These are phyloP conservation scores for Corylus avellana DNA, from an alignment of 306 rosid genomes.

Conservation along the genomic window DNA sequence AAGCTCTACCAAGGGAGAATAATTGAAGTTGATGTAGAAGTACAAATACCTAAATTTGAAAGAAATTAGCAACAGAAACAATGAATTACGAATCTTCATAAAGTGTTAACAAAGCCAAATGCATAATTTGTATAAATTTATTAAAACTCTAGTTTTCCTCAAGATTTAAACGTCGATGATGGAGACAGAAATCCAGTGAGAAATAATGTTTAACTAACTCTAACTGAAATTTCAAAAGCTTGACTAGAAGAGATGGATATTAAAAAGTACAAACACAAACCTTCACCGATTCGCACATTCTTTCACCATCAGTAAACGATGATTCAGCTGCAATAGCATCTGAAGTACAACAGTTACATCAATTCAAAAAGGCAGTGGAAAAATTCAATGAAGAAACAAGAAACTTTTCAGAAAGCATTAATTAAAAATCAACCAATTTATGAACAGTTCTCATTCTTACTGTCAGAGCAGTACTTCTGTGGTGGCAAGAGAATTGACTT, in stretches of 20 bases:
- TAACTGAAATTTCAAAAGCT: constrained; percentile 8
- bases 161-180: not conserved
- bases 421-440: not conserved
- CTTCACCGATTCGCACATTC: constrained; percentile 89
- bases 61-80: constrained; percentile 8
- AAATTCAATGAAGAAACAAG: not conserved
- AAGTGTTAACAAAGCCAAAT: not conserved
- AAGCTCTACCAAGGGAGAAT: constrained; percentile 74
- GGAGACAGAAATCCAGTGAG: not conserved
- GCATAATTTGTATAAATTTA: not conserved
- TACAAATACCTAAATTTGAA: constrained; percentile 69
- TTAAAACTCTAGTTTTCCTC: not conserved
- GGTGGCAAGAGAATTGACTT: constrained; percentile 57
- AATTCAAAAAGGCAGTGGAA: not conserved
- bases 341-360: constrained; percentile 36
- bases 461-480: constrained; percentile 46
- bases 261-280: constrained; percentile 42
- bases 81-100: not conserved
- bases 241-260: not conserved
- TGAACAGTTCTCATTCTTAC: constrained; percentile 36
- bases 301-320: constrained; percentile 73
- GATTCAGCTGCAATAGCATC: constrained; percentile 60
- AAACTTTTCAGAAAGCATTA: constrained; percentile 3
- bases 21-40: constrained; percentile 83
- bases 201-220: not conserved